Conservation (phyloP, 1,139 yeast genomes). For the Candida mesenterica region DNA sequence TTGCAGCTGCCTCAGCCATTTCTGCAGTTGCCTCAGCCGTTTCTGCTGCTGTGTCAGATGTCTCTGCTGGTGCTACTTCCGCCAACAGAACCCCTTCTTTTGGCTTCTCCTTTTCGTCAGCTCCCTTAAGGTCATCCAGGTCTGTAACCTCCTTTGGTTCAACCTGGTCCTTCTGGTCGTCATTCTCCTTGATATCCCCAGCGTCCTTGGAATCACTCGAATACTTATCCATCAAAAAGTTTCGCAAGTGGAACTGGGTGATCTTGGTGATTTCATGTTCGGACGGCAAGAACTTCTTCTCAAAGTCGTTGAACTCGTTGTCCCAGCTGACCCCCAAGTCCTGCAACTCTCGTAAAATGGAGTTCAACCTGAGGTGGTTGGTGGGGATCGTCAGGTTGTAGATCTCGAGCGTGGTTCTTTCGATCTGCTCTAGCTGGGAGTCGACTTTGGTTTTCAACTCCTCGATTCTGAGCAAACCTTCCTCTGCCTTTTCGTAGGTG, state of each 20-base stretch:
- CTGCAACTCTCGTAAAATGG: slow-evolving; percentile 68
- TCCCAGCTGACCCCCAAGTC: slow-evolving; percentile 90
- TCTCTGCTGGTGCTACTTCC: not conserved
- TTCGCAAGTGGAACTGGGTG: slow-evolving; percentile 83
- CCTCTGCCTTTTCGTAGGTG: slow-evolving; percentile 67
- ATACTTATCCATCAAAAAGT: slow-evolving; percentile 59
- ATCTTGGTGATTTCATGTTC: slow-evolving; percentile 92
- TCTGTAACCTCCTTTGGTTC: no score
- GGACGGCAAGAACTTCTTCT: slow-evolving; percentile 74
- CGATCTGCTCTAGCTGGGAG: slow-evolving; percentile 49
- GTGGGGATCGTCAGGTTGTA: slow-evolving; percentile 60
- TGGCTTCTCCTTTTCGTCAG: slow-evolving; percentile 2
- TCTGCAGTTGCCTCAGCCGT: slow-evolving; percentile 9
- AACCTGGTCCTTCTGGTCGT: no score
- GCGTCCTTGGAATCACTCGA: slow-evolving; percentile 26
- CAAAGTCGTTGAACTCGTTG: slow-evolving; percentile 78
- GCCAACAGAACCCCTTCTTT: no score
- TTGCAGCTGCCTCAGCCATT: not conserved
- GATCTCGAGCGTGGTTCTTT: slow-evolving; percentile 47
- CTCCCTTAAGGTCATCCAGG: not conserved
- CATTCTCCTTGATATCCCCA: no score
- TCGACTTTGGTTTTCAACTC: slow-evolving; percentile 56
- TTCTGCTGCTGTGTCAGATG: no score
- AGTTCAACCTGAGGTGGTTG: slow-evolving; percentile 68
- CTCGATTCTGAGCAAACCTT: slow-evolving; percentile 59